phyloP scores from a whole-genome alignment of 257 asterid genomes.

The Plectranthus barbatus region DNA sequence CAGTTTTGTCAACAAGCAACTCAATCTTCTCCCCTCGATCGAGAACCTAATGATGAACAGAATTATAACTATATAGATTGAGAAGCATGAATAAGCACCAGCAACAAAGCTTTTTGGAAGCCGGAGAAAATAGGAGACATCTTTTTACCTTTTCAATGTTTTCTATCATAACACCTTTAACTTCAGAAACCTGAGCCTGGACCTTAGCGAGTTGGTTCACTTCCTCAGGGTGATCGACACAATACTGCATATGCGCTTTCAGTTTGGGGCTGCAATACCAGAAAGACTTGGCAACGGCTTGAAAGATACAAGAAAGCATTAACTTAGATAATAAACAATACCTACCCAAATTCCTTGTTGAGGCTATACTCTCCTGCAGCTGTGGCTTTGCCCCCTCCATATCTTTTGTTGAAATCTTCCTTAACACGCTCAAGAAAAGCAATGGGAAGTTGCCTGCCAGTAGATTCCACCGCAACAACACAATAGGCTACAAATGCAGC shows the following conservation, averaged over 20 bases:
- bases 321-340: not conserved
- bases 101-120: no score
- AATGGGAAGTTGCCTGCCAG: constrained; percentile 49
- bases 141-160: constrained; percentile 42
- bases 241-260: constrained; percentile 48
- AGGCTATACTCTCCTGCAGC: constrained; percentile 35
- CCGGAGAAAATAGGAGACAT: not conserved
- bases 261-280: constrained; percentile 31
- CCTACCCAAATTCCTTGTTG: constrained; percentile 41
- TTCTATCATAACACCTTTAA: constrained; percentile 51
- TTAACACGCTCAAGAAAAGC: constrained; percentile 46
- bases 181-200: constrained; percentile 48
- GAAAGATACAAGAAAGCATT: not conserved
- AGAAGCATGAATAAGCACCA: not conserved
- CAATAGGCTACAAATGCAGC: constrained; percentile 35
- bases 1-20: constrained; percentile 53
- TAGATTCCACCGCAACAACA: constrained; percentile 46
- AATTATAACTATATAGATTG: not conserved
- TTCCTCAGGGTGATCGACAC: constrained; percentile 46
- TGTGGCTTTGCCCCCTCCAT: constrained; percentile 41
- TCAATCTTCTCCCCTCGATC: constrained; percentile 60
- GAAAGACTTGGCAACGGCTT: not conserved
- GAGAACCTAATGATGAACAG: constrained; percentile 29
- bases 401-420: constrained; percentile 45
- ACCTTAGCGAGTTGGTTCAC: constrained; percentile 43